These are phyloP conservation scores for Austroboletus festivus DNA, from an alignment of 768 basidiomycete species.

Conservation along the genomic window DNA sequence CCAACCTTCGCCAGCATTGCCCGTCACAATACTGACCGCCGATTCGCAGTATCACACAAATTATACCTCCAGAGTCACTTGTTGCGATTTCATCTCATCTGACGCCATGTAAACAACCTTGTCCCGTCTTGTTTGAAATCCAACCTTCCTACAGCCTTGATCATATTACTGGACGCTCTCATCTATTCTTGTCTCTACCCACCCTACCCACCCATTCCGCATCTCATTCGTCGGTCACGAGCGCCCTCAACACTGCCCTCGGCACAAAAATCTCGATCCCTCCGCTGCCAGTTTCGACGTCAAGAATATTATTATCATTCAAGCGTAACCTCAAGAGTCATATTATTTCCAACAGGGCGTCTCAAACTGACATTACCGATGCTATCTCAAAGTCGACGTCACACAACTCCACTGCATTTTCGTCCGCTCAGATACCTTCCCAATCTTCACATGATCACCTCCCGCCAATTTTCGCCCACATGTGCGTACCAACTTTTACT, in stretches of 20 bases:
- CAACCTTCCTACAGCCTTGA: constrained; percentile 33
- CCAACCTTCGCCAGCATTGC: neutral
- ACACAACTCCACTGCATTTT: neutral
- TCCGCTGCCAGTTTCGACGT: constrained; percentile 15
- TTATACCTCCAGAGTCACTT: constrained; percentile 52
- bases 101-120: constrained; percentile 13
- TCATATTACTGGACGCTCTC: constrained; percentile 39
- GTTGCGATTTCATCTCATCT: constrained; percentile 40
- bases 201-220: constrained; percentile 16
- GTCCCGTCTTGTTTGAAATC: constrained; percentile 36
- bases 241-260: constrained; percentile 24
- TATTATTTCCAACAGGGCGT: neutral
- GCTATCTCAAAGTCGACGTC: constrained; percentile 1
- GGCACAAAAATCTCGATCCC: constrained; percentile 15
- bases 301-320: constrained; percentile 19
- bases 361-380: neutral
- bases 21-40: constrained; percentile 1
- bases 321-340: constrained; percentile 18
- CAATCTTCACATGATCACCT: constrained; percentile 2
- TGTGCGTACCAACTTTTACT: constrained; percentile 9
- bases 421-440: constrained; percentile 1
- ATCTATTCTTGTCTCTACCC: constrained; percentile 39
- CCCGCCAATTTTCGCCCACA: constrained; percentile 10
- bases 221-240: constrained; percentile 17
- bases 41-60: constrained; percentile 46